phyloP scores from a whole-genome alignment of 164 flowering plant genomes.

The Paratinospora sagittata region DNA sequence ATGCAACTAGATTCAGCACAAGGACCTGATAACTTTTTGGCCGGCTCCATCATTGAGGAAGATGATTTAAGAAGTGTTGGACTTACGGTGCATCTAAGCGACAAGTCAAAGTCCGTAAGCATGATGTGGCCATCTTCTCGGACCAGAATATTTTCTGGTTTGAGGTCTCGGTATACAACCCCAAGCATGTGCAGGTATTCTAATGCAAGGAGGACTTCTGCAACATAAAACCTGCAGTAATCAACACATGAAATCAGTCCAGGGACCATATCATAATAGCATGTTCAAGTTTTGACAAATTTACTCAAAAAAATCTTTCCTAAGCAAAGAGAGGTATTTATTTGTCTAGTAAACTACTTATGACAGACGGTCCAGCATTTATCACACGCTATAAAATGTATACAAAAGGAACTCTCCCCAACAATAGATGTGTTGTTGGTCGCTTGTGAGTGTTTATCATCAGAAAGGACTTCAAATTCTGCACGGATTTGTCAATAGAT shows the following conservation, averaged over 20 bases:
- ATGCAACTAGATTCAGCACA: conserved; percentile 68
- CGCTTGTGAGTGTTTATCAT: no score
- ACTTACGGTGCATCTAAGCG: conserved; percentile 63
- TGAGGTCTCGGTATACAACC: conserved; percentile 80
- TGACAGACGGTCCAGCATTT: not conserved
- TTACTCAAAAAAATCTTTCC: not conserved
- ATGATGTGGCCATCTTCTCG: conserved; percentile 93
- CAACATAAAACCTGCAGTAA: conserved; percentile 69
- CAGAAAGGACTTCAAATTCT: no score
- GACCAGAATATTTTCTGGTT: conserved; percentile 84
- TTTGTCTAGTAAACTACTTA: not conserved
- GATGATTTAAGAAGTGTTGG: conserved; percentile 56
- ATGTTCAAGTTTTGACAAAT: not conserved
- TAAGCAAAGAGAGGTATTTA: not conserved
- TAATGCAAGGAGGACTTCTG: conserved; percentile 82
- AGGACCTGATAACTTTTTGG: conserved; percentile 43
- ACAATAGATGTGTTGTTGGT: not conserved
- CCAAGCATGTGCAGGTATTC: conserved; percentile 97
- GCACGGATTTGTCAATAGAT: no score
- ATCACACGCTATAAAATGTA: not conserved
- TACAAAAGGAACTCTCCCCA: not conserved
- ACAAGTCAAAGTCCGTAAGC: conserved; percentile 87
- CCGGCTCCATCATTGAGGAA: conserved; percentile 31
- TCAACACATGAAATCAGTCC: conserved; percentile 5
- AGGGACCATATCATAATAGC: no score